Evolutionary conservation across 148 eudicot species (phyloP).

Genomic region (Cornus suecica): DNA sequence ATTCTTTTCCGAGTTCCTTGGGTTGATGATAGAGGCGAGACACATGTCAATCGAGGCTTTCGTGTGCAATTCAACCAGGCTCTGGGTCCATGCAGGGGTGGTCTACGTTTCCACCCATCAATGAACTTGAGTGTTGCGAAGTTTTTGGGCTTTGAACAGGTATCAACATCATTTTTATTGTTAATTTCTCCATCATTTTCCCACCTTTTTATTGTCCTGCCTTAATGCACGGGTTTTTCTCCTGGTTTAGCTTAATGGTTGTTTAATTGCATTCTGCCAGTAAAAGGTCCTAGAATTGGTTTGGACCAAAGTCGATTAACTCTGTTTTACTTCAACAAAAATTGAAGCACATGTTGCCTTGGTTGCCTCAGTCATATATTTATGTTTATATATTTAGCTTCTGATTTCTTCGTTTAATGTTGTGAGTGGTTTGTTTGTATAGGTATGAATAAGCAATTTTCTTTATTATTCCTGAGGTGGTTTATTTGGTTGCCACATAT

Average conservation of each 20-base stretch:
- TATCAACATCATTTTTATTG: constrained; percentile 18
- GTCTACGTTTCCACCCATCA: constrained; percentile 88
- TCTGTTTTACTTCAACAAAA: background rate
- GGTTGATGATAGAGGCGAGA: constrained; percentile 94
- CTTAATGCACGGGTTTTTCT: background rate
- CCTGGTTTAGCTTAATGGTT: background rate
- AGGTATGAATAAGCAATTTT: background rate
- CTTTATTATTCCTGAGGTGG: no score
- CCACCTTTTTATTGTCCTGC: background rate
- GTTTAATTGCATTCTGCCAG: background rate
- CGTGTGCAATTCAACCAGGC: constrained; percentile 96
- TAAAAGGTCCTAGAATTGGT: background rate
- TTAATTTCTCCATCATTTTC: background rate
- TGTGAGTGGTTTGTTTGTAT: no score
- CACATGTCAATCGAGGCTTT: constrained; percentile 91
- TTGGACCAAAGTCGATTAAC: background rate
- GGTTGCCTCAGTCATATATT: background rate
- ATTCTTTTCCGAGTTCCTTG: constrained; percentile 95
- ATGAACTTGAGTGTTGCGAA: constrained; percentile 95
- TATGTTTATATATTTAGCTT: no score
- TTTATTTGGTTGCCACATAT: no score
- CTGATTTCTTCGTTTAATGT: no score
- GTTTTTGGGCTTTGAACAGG: constrained; percentile 97
- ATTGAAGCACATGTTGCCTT: background rate
- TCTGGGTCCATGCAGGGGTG: constrained; percentile 98